Evolutionary conservation across 2,329 filamentous ascomycete genomes (phyloP), one percentile per base, ranked within the genome.

Genomic region (Trichoderma koningii): DNA sequence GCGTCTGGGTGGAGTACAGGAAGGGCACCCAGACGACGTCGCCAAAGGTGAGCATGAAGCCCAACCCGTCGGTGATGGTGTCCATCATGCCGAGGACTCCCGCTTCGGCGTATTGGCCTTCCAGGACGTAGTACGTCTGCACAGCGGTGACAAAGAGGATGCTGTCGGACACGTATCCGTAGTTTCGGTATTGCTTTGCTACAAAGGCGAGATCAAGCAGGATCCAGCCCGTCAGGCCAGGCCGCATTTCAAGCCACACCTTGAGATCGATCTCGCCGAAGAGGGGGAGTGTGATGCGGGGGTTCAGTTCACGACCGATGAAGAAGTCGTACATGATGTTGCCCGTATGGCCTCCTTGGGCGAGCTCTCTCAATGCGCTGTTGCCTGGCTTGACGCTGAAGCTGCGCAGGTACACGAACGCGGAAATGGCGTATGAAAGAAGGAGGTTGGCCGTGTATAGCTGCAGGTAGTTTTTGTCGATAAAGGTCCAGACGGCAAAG

Each of bases 291-390:
- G 83, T 86, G 64, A 95, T 76, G 51, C 93, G 91, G 3, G 93
- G 93, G 78, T 97, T 97, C 64, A 97, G 87, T 75, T 97, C 93
- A 21, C 93, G 90, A n/a, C 93, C 93, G 68, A 97, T 97, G 77
- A 92, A 97, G 85, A 92, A 97, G 77, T 97, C 93, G 76, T 97
- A 97, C 38, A 97, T 81, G 66, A 91, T 79, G 75, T 92, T 96
- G 59, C 92, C 93, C 1, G 87, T 88, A 71, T 89, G 85, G 9
- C 92, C 93, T 30, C 92, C 92, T 6, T 84, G 84, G 0, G 93
- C 93, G 3, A 97, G 82, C 74, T 95, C 88, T 47, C 93, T 90
- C 66, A 86, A 77, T 23, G 89, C 82, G 0, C 82, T 78, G 73
- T 95, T 92, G 45, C 86, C 86, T 21, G 86, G 78, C 73, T 89